Evolutionary conservation across 2,329 filamentous ascomycete genomes (phyloP), one percentile per base, ranked within the genome.

Genomic region (Sporothrix inflata): DNA sequence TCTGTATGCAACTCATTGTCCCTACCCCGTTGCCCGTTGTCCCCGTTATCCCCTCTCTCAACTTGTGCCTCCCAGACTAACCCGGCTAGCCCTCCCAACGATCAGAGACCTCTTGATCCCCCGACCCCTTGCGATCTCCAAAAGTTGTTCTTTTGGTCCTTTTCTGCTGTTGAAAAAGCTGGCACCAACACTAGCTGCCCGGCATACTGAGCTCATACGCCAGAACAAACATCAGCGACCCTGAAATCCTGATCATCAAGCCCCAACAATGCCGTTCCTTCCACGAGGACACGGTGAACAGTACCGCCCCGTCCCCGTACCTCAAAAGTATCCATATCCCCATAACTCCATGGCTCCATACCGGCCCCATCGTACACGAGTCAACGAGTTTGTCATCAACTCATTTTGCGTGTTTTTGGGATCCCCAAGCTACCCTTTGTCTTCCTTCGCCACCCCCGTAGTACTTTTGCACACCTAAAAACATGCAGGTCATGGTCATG

Each of bases 31-130:
- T 14, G 12, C 19, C 42, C 42, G 6, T 47, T 16, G 42, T 19
- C 4, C 6, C 3, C 42, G 5, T 19, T 19, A 5, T 45, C 42
- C 16, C 42, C 40, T 45, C 40, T 45, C 16, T n/a, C n/a, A n/a
- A n/a, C 40, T 45, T 45, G 40, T 51, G 3, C n/a, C 14, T 51
- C 19, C 49, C 14, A 47, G 61, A 4, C 19, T 30, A 24, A 16
- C 30, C 42, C 34, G 21, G 16, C 49, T 24, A 38, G 21, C 14
- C 51, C 4, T 27, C 27, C n/a, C n/a, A 57, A 57, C 7, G 34
- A 16, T 63, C 68, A 19, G 42, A 63, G 68, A 70, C 68, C 57
- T 71, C 69, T 53, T 42, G 45, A 67, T 63, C 51, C 53, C 63
- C 40, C 42, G 30, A 8, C 14, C 21, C 38, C 16, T 53, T 60